Conservation (phyloP, 2,329 filamentous ascomycete species). For the Aspergillus sergii region DNA sequence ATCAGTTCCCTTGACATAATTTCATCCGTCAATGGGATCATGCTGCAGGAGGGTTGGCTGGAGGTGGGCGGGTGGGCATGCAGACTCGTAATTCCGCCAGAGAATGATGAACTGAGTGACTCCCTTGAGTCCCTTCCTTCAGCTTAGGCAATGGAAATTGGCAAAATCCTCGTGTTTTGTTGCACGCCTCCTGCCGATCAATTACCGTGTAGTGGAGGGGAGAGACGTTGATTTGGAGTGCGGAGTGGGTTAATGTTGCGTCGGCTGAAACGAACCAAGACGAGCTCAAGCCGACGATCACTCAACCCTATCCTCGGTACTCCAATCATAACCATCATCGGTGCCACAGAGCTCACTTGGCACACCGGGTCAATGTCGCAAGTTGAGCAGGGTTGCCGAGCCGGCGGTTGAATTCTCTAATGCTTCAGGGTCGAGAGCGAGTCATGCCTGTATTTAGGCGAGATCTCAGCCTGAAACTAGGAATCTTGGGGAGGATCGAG, state of each 20-base stretch:
- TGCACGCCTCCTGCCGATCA: slow-evolving; percentile 1
- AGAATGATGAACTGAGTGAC: not conserved
- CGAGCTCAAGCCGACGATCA: not conserved
- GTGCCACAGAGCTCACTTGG: not conserved
- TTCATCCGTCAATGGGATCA: slow-evolving; percentile 1
- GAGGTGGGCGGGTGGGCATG: not conserved
- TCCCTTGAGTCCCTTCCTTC: not conserved
- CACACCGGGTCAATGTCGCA: not conserved
- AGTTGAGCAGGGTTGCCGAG: not conserved
- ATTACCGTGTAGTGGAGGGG: not conserved
- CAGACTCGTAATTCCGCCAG: not conserved
- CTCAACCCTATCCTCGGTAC: not conserved
- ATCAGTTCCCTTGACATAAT: not conserved
- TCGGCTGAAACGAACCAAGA: not conserved
- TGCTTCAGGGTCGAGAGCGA: not conserved
- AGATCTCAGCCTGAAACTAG: not conserved
- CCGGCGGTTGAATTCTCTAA: not conserved
- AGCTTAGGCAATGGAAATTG: not conserved
- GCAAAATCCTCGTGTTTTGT: not conserved
- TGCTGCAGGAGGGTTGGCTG: not conserved
- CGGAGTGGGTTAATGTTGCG: not conserved
- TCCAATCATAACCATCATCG: not conserved
- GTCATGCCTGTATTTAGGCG: not conserved
- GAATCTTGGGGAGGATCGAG: not conserved
- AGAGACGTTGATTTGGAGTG: not conserved